Evolutionary conservation across 148 eudicot genomes (phyloP).

Genomic region (Vaccinium corymbosum): DNA sequence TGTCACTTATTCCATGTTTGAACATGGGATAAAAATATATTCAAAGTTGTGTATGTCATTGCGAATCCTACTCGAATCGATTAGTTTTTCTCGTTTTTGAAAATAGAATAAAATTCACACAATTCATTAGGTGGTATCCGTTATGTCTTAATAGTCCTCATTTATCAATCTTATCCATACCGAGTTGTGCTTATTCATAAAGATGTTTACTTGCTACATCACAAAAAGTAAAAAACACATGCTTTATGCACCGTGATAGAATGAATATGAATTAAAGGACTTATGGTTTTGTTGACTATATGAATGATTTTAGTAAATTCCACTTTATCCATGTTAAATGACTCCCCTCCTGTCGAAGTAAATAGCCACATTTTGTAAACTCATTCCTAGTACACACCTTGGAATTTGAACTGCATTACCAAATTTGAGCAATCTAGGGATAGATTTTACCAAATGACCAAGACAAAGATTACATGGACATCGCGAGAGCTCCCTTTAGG

Average conservation of each 20-base stretch:
- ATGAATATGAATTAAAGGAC: no score
- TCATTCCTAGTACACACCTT: background rate
- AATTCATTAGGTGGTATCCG: background rate
- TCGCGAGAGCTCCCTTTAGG: background rate
- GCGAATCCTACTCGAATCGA: background rate
- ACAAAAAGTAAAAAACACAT: background rate
- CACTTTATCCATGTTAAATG: background rate
- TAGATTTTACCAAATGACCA: background rate
- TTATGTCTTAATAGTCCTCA: background rate
- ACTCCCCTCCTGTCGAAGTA: background rate
- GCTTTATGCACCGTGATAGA: no score
- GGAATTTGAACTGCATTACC: background rate
- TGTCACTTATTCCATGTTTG: background rate
- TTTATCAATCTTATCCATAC: background rate
- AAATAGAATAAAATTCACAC: background rate
- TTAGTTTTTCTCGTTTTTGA: background rate
- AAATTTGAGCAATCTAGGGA: background rate
- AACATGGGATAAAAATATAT: no score
- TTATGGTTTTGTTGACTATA: background rate
- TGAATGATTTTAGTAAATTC: background rate
- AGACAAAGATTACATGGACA: background rate
- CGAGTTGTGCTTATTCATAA: background rate
- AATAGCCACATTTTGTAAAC: background rate
- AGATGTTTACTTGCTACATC: background rate
- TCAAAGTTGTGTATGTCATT: background rate